These are phyloP conservation scores for Neofusicoccum umdonicola DNA, from an alignment of 2,329 filamentous ascomycete genomes.

Conservation along the genomic window DNA sequence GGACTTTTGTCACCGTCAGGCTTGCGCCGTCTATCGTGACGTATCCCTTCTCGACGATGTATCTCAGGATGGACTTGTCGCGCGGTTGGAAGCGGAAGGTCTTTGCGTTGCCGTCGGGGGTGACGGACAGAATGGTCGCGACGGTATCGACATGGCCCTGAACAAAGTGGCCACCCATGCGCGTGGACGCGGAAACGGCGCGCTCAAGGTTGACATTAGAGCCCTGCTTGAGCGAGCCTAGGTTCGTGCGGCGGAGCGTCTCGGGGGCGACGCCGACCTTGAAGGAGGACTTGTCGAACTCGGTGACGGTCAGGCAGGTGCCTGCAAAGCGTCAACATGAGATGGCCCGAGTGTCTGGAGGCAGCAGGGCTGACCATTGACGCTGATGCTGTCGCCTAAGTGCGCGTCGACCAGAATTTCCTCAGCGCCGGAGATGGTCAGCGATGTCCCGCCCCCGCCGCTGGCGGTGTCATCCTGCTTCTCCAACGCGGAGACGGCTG, in stretches of 20 bases:
- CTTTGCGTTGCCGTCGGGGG: conserved; percentile 83
- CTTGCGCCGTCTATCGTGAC: conserved; percentile 93
- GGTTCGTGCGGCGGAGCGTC: conserved; percentile 91
- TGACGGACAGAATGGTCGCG: conserved; percentile 69
- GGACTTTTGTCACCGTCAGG: conserved; percentile 82
- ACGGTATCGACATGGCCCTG: conserved; percentile 96
- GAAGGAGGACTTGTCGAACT: conserved; percentile 64
- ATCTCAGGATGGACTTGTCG: conserved; percentile 68
- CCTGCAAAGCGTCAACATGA: conserved; percentile 35
- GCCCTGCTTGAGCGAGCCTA: conserved; percentile 67
- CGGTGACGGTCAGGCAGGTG: conserved; percentile 90
- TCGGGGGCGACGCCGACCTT: conserved; percentile 93
- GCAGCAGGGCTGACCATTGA: conserved; percentile 64
- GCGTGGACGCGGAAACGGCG: conserved; percentile 83
- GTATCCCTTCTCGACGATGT: conserved; percentile 95
- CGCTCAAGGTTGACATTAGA: conserved; percentile 89
- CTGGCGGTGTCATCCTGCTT: conserved; percentile 69
- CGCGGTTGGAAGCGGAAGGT: conserved; percentile 79
- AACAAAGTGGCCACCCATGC: conserved; percentile 98
- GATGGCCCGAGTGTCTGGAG: not conserved
- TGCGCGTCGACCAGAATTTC: conserved; percentile 80
- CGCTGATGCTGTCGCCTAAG: conserved; percentile 87
- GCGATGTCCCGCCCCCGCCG: conserved; percentile 77
- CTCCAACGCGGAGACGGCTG: conserved; percentile 82
- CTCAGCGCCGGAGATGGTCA: conserved; percentile 76